Evolutionary conservation across 192 early-diverging fungal genomes (phyloP), one percentile per base, ranked within the genome.

Genomic region (Pilobolus umbonatus): DNA sequence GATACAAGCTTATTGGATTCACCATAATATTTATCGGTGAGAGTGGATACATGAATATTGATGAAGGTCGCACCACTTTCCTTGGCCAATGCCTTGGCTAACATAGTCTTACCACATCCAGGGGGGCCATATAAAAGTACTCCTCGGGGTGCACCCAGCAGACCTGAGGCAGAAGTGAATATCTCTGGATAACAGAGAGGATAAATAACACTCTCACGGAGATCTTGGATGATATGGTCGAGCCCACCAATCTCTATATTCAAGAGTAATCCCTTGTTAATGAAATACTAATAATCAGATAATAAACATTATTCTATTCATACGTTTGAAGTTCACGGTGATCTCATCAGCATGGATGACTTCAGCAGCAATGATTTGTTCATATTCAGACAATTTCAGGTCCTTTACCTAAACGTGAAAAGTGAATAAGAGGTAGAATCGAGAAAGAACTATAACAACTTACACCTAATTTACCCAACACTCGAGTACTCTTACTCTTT

Each of bases 1-100:
- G 89, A 78, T 11, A 92, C 87, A 19, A 99, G 79, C 58, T 95
- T 94, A 71, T 99, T 95, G 25, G 89, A 92, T 70, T 98, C 95
- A 29, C 95, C 95, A 77, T 92, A 98, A 85, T 91, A 99, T 75
- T 99, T 98, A 72, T 99, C 94, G 12, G 92, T 94, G 62, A 99
- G 75, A 10, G 97, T 98, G 1, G 91, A 94, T 30, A 98, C 82
- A 63, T 95, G 95, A 67, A 99, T 77, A 67, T 98, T 99, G 71
- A 99, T 95, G 64, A 99, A 99, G 0, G 88, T 94, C 0, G 97
- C 97, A 40, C 86, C 85, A n/a, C 93, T 95, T 70, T 99, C 97
- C 45, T 88, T 87, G 28, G 97, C 95, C 25, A 99, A 80, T 4
- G 97, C 97, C 74, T 98, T 98, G 49, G 97, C 97, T 65, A 96